Base-by-base conservation (phyloP, 2,329 filamentous ascomycete species). In the Colletotrichum camelliae region DNA sequence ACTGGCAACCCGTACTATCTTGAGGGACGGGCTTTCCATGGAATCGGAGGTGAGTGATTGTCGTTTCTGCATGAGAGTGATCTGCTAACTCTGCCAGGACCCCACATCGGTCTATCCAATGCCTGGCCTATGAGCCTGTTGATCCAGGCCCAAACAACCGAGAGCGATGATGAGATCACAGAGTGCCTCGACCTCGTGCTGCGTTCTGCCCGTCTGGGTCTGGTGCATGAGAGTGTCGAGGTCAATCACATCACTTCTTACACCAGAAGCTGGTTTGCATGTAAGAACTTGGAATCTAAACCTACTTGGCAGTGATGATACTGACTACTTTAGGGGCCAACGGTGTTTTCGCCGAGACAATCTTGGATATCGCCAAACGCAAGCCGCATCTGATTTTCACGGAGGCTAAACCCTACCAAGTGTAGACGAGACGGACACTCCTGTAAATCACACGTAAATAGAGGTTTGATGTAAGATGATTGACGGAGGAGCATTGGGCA, bases 61-160 rank as follows among this genome's bases (percentile, higher is more conserved):
- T 27, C 1, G 13, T 3, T 21, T 21, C 1, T 15, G 12, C 10
- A 6, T 12, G 4, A 13, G 24, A 13, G 6, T 18, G 6, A 10
- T 3, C 39, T 66, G 31, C 18, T 60, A 15, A 73, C 24, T 13
- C 21, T 58, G 15, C 21, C 35, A 84, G 91, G 91, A 6, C 91
- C 91, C 8, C 92, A 92, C 81, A 94, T 98, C 79, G 97, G 97
- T 0, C 86, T 98, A n/a, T 88, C 91, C 80, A 95, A 98, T 79
- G 97, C 96, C 9, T 99, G 97, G 97, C 97, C 97, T 0, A 98
- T 99, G 96, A 97, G 95, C 82, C 87, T 98, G 77, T 89, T 99
- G 10, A 91, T 98, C 24, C 96, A 98, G 84, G 95, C 95, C 4
- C 95, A 97, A 90, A 99, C 97, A 1, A 94, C 93, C 7, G 90